A percentile compares a stretch with the other conserved stretches of the same genome.
Evolutionary conservation across 148 eudicot genomes (phyloP).

Genomic region (Hydrangea macrophylla): DNA sequence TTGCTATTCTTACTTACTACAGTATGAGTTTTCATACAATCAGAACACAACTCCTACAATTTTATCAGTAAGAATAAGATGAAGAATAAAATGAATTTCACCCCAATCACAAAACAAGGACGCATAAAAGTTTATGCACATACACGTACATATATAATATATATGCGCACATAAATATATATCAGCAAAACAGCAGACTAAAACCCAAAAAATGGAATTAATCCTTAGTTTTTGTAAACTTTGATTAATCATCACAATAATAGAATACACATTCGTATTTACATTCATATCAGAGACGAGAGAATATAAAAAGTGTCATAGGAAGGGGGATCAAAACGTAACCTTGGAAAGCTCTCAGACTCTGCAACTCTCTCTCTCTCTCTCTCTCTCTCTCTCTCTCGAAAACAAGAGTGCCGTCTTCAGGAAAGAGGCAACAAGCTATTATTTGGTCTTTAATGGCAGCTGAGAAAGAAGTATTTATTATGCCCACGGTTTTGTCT

Average conservation of each 20-base stretch:
- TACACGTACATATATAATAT: neutral
- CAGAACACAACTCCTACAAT: neutral
- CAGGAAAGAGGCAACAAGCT: neutral
- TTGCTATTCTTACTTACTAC: neutral
- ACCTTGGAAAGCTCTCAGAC: neutral
- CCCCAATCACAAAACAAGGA: neutral
- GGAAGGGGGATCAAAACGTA: neutral
- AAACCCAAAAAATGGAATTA: too few species aligned
- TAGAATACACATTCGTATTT: neutral
- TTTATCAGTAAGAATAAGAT: too few species aligned
- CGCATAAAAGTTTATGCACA: neutral
- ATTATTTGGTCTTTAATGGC: neutral
- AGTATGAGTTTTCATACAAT: too few species aligned
- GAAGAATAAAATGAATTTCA: neutral
- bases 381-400: neutral
- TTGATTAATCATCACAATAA: neutral
- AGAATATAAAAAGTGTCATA: neutral
- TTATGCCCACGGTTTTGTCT: constrained; percentile 7
- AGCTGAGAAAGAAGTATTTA: neutral
- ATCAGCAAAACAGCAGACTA: too few species aligned
- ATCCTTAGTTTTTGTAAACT: too few species aligned
- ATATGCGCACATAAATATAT: too few species aligned
- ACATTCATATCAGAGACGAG: neutral
- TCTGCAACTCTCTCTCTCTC: neutral
- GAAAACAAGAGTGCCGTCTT: neutral